Evolutionary conservation across 805 yeast genomes (phyloP), one percentile per base, ranked within the genome.

Genomic region (Zygosaccharomyces lentus): DNA sequence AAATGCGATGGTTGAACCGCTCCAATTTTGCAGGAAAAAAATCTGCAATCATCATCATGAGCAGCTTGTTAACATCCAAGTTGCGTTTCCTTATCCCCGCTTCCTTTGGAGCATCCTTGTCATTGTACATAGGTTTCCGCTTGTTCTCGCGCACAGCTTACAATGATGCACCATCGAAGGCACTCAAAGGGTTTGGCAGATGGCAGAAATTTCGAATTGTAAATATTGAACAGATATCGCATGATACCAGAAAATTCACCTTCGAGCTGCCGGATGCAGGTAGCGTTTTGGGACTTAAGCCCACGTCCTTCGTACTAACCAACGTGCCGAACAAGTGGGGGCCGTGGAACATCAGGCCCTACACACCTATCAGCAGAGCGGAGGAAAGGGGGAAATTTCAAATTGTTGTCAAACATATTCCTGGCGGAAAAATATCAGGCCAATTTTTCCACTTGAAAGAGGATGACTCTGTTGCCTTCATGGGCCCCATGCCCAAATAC

Each of bases 401-500:
- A 48, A 76, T 88, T 53, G 75, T 87, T 50, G 72, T 89, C 69
- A 88, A 89, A 78, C 75, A 71, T 51, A 88, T 88, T 71, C 84
- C 81, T 45, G 75, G 73, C 43, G 95, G 96, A 56, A 82, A 82
- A 69, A 78, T 86, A 76, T 77, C 88, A 46, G 72, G 71, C 64
- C 88, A 84, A 69, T 69, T 84, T 50, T 76, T 74, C 64, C 67
- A 66, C 49, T 76, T 88, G 63, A 78, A 81, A 67, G 76, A 74
- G 47, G 78, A 82, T 60, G 96, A 88, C 59, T 76, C 86, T 43
- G 73, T 88, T 48, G 70, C 93, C n/a, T 81, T 88, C 76, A 88
- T 87, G 74, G 96, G 96, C 43, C 96, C 96, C 55, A 75, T 86
- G 54, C 74, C 76, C 60, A 89, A 88, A 75, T 87, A 88, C 83